These are phyloP conservation scores for Breynia disticha DNA, from an alignment of 441 rosid genomes.

Conservation along the genomic window DNA sequence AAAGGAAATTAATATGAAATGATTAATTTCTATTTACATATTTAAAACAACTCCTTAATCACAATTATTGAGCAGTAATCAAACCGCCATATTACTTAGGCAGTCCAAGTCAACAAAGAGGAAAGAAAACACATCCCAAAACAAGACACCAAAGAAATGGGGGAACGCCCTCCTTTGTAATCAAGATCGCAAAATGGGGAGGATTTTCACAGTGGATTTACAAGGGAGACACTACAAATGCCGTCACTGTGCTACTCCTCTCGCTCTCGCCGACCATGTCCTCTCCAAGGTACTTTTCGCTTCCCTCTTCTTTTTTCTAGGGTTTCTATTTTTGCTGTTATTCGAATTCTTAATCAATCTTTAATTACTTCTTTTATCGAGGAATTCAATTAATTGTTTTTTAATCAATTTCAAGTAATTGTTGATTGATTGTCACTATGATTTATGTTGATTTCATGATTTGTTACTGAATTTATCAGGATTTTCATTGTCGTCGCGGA, in stretches of 20 bases:
- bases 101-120: too few species aligned
- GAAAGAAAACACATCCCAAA: too few species aligned
- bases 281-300: conserved; percentile 23
- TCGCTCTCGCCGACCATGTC: conserved; percentile 36
- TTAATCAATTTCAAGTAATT: background rate
- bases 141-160: too few species aligned
- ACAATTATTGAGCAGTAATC: too few species aligned
- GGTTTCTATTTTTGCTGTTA: background rate
- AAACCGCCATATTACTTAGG: too few species aligned
- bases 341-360: background rate
- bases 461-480: conserved; percentile 12
- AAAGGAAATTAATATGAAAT: too few species aligned
- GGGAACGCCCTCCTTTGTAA: too few species aligned
- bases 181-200: too few species aligned
- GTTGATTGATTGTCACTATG: background rate
- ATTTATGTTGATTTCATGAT: background rate
- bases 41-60: background rate
- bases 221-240: conserved; percentile 32
- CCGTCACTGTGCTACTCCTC: conserved; percentile 34
- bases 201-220: conserved; percentile 36
- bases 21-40: background rate
- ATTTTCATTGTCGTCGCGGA: conserved; percentile 36
- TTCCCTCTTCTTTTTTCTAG: background rate
- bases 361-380: background rate
- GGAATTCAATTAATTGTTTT: too few species aligned